Percentiles rank a stretch among this genome's conserved stretches.
These are phyloP conservation scores for Penicillium sp. DNA, from an alignment of 2,329 filamentous ascomycete genomes.

Conservation along the genomic window DNA sequence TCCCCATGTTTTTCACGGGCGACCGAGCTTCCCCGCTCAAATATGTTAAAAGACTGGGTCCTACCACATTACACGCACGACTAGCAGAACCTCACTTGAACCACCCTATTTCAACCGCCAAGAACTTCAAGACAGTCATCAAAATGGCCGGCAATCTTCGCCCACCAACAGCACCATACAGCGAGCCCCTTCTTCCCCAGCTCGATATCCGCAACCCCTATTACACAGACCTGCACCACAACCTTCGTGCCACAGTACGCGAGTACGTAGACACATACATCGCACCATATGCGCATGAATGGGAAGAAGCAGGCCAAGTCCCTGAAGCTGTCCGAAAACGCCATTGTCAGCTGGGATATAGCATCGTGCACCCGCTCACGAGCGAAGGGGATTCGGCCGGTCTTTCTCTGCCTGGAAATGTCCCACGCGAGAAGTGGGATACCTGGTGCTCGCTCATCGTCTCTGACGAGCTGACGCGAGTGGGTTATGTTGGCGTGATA, in stretches of 20 bases:
- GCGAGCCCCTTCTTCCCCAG: slow-evolving; percentile 49
- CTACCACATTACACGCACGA: neutral
- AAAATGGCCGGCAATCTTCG: slow-evolving; percentile 21
- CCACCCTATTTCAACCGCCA: too few relatives aligned
- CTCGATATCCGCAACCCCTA: slow-evolving; percentile 52
- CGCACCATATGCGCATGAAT: slow-evolving; percentile 61
- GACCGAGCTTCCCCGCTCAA: slow-evolving; percentile 16
- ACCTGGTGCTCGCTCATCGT: slow-evolving; percentile 59
- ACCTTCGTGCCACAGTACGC: slow-evolving; percentile 59
- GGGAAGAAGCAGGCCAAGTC: slow-evolving; percentile 61
- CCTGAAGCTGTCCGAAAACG: slow-evolving; percentile 44
- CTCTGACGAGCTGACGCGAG: slow-evolving; percentile 57
- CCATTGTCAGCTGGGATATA: slow-evolving; percentile 44
- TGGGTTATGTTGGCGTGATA: slow-evolving; percentile 59
- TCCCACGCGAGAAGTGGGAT: slow-evolving; percentile 54
- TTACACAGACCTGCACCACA: slow-evolving; percentile 63
- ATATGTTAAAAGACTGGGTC: slow-evolving; percentile 9
- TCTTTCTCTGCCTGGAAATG: slow-evolving; percentile 47
- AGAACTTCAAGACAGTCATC: too few relatives aligned
- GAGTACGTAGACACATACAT: slow-evolving; percentile 62
- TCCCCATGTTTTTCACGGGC: slow-evolving; percentile 15
- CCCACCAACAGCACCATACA: slow-evolving; percentile 39
- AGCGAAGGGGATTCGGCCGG: slow-evolving; percentile 42
- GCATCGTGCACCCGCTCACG: slow-evolving; percentile 38
- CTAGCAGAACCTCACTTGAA: neutral